Conservation (phyloP, 1,139 yeast genomes). For the Meyerozyma sp. region DNA sequence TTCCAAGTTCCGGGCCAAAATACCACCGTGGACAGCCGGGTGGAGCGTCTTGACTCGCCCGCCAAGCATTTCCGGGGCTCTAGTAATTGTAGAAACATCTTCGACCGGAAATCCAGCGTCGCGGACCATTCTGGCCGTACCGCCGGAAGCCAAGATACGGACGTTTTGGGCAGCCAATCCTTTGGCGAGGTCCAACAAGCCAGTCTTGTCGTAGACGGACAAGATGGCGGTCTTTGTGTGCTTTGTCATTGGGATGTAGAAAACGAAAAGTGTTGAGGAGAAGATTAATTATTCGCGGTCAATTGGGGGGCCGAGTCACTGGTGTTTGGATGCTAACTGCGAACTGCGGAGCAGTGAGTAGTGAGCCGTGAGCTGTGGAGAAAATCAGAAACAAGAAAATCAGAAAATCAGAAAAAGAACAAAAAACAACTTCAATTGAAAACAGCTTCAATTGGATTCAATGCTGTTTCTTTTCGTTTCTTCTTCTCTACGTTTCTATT, state of each 20-base stretch:
- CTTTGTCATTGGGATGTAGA: constrained; percentile 19
- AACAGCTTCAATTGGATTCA: too few species aligned
- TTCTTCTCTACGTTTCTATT: too few species aligned
- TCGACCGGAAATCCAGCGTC: constrained; percentile 98
- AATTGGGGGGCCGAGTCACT: constrained; percentile 4
- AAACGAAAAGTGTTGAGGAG: constrained; percentile 2
- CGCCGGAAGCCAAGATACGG: constrained; percentile 93
- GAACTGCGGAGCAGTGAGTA: not conserved
- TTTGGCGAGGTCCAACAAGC: constrained; percentile 90
- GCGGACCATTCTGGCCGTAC: constrained; percentile 89
- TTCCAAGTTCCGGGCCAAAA: constrained; percentile 87
- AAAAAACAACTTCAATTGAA: too few species aligned
- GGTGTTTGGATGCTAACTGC: not conserved
- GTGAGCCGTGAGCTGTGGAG: not conserved
- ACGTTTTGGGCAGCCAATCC: constrained; percentile 86
- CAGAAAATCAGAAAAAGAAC: too few species aligned
- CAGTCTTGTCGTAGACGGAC: constrained; percentile 96
- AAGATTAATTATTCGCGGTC: constrained; percentile 4
- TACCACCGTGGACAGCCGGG: constrained; percentile 99
- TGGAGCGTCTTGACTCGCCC: constrained; percentile 98
- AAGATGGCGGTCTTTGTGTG: constrained; percentile 83
- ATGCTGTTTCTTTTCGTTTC: too few species aligned
- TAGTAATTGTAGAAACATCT: constrained; percentile 90
- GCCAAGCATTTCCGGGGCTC: constrained; percentile 98
- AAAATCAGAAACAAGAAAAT: too few species aligned